These are phyloP conservation scores for Adansonia gregorii DNA, from an alignment of 441 rosid genomes.

Conservation along the genomic window DNA sequence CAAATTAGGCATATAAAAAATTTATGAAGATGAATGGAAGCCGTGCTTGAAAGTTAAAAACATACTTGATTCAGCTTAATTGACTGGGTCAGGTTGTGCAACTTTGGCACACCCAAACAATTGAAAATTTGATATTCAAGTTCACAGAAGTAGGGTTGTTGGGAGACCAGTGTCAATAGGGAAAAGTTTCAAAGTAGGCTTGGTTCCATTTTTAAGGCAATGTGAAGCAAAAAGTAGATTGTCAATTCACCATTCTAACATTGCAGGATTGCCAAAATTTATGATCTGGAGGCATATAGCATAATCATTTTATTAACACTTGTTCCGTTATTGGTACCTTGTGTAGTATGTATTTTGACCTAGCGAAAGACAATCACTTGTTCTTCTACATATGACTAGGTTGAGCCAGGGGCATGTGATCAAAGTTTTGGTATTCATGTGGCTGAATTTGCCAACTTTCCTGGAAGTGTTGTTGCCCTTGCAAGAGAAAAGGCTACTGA, in stretches of 20 bases:
- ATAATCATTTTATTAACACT: neutral
- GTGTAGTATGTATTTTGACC: neutral
- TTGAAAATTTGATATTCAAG: constrained; percentile 2
- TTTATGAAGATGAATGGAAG: neutral
- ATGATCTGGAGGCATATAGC: neutral
- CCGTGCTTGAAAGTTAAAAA: neutral
- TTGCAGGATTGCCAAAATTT: neutral
- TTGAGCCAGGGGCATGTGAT: constrained; percentile 96
- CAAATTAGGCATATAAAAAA: neutral
- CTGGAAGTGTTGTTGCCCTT: constrained; percentile 88
- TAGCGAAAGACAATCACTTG: constrained; percentile 16
- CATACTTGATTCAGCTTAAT: neutral
- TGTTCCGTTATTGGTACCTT: neutral
- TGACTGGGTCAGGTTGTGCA: neutral
- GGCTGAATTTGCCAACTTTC: constrained; percentile 97
- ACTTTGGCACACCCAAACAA: neutral
- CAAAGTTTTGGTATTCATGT: constrained; percentile 99
- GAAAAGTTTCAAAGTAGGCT: neutral
- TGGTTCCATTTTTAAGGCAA: constrained; percentile 3
- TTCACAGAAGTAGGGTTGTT: neutral
- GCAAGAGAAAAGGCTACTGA: constrained; percentile 98
- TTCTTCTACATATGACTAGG: constrained; percentile 46
- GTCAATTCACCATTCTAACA: neutral
- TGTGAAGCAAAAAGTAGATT: neutral
- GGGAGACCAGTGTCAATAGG: neutral